These are phyloP conservation scores for Xylaria digitata DNA, from an alignment of 2,329 filamentous ascomycete species.

Conservation along the genomic window DNA sequence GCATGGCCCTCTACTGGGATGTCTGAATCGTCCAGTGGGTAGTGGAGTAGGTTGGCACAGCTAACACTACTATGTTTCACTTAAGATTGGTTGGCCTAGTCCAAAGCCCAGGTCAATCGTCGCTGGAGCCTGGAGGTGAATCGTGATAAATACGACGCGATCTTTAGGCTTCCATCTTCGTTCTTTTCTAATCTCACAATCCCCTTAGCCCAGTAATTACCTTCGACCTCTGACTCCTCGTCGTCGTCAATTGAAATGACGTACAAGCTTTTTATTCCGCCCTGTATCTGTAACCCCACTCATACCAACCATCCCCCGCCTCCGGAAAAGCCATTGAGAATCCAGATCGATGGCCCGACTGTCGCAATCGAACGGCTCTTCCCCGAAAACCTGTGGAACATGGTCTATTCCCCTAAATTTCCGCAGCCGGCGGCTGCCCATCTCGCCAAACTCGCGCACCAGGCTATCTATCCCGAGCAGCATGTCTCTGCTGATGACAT, in stretches of 20 bases:
- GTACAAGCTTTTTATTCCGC: conserved; percentile 26
- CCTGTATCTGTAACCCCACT: conserved; percentile 31
- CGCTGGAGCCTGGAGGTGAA: no score
- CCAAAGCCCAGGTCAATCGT: no score
- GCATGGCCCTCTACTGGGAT: no score
- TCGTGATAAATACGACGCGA: no score
- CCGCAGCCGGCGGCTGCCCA: conserved; percentile 18
- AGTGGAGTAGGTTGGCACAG: no score
- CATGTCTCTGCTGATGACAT: conserved; percentile 6
- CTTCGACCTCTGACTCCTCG: conserved; percentile 9
- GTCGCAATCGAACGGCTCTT: conserved; percentile 38
- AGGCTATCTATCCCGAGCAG: conserved; percentile 27
- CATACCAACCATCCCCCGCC: conserved; percentile 25
- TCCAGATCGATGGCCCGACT: conserved; percentile 38
- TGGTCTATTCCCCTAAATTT: conserved; percentile 18
- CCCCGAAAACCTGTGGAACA: conserved; percentile 33
- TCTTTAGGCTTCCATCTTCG: no score
- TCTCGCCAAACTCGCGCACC: conserved; percentile 35
- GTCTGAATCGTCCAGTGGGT: no score
- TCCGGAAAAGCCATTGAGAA: conserved; percentile 34
- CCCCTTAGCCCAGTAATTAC: not conserved
- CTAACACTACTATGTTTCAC: no score
- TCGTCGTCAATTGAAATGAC: conserved; percentile 16
- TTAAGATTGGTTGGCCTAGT: no score
- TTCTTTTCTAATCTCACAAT: no score